Percentiles rank a stretch among this genome's conserved stretches.
phyloP scores from a whole-genome alignment of 352 stramenopile species.

The Aphanomyces invadans region DNA sequence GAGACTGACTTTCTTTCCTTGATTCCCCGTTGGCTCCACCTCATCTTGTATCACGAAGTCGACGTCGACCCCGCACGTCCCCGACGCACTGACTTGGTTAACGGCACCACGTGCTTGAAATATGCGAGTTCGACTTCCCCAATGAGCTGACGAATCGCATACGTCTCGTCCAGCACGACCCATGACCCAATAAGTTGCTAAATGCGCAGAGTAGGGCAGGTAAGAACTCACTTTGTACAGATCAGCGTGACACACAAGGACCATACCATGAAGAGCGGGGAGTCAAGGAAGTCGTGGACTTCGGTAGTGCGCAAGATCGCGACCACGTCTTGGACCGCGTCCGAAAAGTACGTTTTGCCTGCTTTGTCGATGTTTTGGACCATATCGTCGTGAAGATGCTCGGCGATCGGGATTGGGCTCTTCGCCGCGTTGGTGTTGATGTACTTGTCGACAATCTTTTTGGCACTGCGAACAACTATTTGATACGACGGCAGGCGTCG shows the following conservation, averaged over 20 bases:
- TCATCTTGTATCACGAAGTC: too few species aligned
- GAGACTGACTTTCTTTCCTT: too few species aligned
- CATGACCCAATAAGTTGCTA: constrained; percentile 61
- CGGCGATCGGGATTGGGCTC: constrained; percentile 42
- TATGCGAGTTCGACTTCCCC: constrained; percentile 79
- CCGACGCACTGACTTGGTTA: too few species aligned
- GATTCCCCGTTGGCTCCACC: too few species aligned
- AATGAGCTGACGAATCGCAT: constrained; percentile 63
- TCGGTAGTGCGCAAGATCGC: constrained; percentile 66
- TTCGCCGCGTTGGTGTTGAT: constrained; percentile 46
- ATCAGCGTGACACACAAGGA: not conserved
- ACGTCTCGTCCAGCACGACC: constrained; percentile 63
- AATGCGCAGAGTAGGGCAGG: not conserved
- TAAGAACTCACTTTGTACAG: not conserved
- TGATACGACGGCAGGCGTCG: constrained; percentile 67
- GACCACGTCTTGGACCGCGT: constrained; percentile 65
- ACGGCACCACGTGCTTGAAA: too few species aligned
- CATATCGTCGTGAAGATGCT: constrained; percentile 39
- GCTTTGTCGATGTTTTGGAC: constrained; percentile 44
- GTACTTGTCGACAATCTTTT: constrained; percentile 84
- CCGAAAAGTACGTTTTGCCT: constrained; percentile 58
- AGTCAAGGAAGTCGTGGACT: constrained; percentile 71
- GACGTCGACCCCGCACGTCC: too few species aligned
- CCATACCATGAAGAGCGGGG: constrained; percentile 62
- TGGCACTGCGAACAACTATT: constrained; percentile 69